Conservation (phyloP, 1,139 yeast species). For the Suhomyces atakaporum region DNA sequence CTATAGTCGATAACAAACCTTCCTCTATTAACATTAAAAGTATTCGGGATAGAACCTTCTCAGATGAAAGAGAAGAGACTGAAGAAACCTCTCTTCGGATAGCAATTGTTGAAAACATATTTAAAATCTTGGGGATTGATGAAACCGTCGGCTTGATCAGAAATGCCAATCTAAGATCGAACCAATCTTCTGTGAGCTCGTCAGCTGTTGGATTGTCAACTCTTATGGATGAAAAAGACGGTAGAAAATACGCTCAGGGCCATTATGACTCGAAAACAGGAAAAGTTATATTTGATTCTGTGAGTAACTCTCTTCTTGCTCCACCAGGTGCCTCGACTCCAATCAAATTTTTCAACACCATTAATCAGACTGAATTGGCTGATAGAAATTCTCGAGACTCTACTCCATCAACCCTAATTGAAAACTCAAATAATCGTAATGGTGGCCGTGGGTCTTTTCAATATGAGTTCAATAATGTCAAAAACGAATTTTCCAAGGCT, state of each 20-base stretch:
- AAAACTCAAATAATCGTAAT: background rate
- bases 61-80: conserved; percentile 67
- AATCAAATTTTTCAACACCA: conserved; percentile 32
- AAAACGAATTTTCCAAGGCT: conserved; percentile 63
- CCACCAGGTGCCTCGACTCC: conserved; percentile 20
- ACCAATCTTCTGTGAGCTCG: conserved; percentile 27
- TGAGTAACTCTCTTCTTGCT: conserved; percentile 17
- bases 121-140: conserved; percentile 69
- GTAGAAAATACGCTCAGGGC: conserved; percentile 4
- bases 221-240: conserved; percentile 22
- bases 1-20: conserved; percentile 1
- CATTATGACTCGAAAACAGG: conserved; percentile 25
- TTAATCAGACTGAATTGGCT: conserved; percentile 23
- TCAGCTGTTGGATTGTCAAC: conserved; percentile 34
- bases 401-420: background rate
- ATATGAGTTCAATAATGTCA: conserved; percentile 45
- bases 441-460: conserved; percentile 1
- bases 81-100: conserved; percentile 70
- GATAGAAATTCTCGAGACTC: background rate
- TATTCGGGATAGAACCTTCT: conserved; percentile 45
- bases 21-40: conserved; percentile 19
- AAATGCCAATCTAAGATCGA: conserved; percentile 13
- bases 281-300: conserved; percentile 23
- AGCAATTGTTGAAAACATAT: conserved; percentile 76
- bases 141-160: conserved; percentile 24